These are phyloP conservation scores for Ambrosia trifida DNA, from an alignment of 129 eudicot species.

Conservation along the genomic window DNA sequence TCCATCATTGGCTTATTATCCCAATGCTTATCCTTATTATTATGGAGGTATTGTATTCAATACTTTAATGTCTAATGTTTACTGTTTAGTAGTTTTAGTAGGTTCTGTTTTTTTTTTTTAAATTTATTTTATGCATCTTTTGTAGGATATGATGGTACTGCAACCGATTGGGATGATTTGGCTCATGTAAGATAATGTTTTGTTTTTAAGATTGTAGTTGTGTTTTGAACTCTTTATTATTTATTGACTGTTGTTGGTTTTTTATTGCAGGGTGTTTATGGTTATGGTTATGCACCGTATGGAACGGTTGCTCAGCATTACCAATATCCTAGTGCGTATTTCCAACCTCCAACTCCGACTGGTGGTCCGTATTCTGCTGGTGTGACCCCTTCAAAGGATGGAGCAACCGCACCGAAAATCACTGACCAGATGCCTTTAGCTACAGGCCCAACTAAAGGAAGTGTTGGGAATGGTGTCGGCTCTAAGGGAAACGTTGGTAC, in stretches of 20 bases:
- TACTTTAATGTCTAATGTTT: background rate
- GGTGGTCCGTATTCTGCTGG: slow-evolving; percentile 31
- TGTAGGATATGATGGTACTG: slow-evolving; percentile 52
- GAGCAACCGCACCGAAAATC: slow-evolving; percentile 27
- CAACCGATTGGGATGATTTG: slow-evolving; percentile 65
- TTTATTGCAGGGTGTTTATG: slow-evolving; percentile 54
- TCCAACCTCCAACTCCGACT: slow-evolving; percentile 45
- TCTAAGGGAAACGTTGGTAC: slow-evolving; percentile 47
- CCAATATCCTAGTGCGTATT: slow-evolving; percentile 57
- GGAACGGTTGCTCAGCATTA: slow-evolving; percentile 62
- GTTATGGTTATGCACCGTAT: slow-evolving; percentile 66
- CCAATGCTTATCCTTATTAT: too few relatives aligned
- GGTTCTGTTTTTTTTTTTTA: background rate
- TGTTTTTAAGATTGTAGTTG: too few relatives aligned
- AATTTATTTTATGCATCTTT: background rate
- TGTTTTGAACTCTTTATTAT: background rate
- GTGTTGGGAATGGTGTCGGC: slow-evolving; percentile 37
- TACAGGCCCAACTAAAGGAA: slow-evolving; percentile 41
- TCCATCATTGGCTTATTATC: too few relatives aligned
- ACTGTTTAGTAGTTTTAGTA: background rate
- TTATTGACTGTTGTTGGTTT: background rate
- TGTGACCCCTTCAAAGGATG: slow-evolving; percentile 46
- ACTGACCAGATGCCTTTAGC: slow-evolving; percentile 42
- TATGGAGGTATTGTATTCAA: slow-evolving; percentile 1
- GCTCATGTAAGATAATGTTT: slow-evolving; percentile 42